These are phyloP conservation scores for Paxillus rubicundulus DNA, from an alignment of 768 basidiomycete species.

Conservation along the genomic window DNA sequence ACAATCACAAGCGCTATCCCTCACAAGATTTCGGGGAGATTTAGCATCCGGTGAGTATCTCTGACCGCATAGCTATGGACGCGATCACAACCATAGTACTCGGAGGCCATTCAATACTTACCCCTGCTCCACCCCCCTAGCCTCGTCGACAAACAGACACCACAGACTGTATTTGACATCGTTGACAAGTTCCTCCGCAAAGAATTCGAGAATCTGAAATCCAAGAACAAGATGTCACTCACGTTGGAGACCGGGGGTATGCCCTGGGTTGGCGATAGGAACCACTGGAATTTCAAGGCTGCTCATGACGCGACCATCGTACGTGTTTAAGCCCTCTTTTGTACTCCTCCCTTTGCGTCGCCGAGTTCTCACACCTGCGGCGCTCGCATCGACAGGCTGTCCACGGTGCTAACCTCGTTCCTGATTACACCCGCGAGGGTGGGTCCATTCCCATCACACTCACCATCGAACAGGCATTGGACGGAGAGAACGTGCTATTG, in stretches of 20 bases:
- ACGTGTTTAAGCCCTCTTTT: slow-evolving; percentile 1
- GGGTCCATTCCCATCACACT: slow-evolving; percentile 87
- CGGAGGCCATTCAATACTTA: background rate
- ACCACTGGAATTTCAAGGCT: slow-evolving; percentile 88
- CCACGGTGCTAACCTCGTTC: slow-evolving; percentile 53
- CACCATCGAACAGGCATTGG: slow-evolving; percentile 78
- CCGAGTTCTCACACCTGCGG: background rate
- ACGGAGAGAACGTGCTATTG: slow-evolving; percentile 70
- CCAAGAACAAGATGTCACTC: slow-evolving; percentile 71
- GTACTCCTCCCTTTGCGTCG: too few relatives aligned
- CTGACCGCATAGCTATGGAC: slow-evolving; percentile 40
- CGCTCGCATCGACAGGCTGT: slow-evolving; percentile 27
- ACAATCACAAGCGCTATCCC: slow-evolving; percentile 61
- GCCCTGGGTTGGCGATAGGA: slow-evolving; percentile 77
- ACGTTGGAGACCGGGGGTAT: slow-evolving; percentile 70
- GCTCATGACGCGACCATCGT: slow-evolving; percentile 77
- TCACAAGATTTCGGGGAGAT: slow-evolving; percentile 52
- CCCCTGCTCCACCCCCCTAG: slow-evolving; percentile 25
- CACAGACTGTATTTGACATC: slow-evolving; percentile 61
- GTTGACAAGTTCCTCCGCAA: slow-evolving; percentile 63
- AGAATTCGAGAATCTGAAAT: slow-evolving; percentile 77
- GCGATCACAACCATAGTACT: background rate
- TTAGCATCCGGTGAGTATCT: slow-evolving; percentile 57
- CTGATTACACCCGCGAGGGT: slow-evolving; percentile 80
- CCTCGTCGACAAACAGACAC: slow-evolving; percentile 78